phyloP scores from a whole-genome alignment of 148 eudicot species.

The Polygonum maritimum region DNA sequence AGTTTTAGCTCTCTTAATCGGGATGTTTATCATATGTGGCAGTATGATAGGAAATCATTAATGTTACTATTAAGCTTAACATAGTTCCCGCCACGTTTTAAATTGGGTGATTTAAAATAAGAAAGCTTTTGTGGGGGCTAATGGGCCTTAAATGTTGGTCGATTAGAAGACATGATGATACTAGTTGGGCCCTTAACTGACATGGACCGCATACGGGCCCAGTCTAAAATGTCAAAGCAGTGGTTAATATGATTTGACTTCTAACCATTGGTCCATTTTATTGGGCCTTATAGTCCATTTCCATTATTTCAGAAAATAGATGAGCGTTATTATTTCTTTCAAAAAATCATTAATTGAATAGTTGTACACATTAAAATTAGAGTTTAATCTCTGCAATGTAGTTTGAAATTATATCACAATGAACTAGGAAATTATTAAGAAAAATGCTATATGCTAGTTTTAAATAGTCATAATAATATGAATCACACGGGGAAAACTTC shows the following conservation, averaged over 20 bases:
- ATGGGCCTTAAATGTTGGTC: constrained; percentile 5
- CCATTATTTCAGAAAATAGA: not conserved
- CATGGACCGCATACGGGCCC: not conserved
- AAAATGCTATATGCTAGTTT: too few species aligned
- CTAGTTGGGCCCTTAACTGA: not conserved
- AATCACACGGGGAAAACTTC: too few species aligned
- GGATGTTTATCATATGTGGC: too few species aligned
- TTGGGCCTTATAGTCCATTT: not conserved
- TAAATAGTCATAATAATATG: too few species aligned
- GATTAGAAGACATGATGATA: not conserved
- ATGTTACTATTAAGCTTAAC: not conserved
- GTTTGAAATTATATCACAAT: too few species aligned
- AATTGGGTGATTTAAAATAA: not conserved
- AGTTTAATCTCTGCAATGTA: too few species aligned
- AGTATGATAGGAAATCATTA: too few species aligned
- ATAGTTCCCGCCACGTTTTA: not conserved
- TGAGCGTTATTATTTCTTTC: too few species aligned
- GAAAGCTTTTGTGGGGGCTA: not conserved
- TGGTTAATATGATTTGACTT: not conserved
- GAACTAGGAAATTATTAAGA: too few species aligned
- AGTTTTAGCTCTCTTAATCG: too few species aligned
- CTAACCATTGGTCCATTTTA: not conserved
- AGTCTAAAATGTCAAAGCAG: not conserved
- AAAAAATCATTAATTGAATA: too few species aligned
- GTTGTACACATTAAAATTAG: too few species aligned